phyloP scores from a whole-genome alignment of 2,329 filamentous ascomycete species.

The Epichloe sylvatica region DNA sequence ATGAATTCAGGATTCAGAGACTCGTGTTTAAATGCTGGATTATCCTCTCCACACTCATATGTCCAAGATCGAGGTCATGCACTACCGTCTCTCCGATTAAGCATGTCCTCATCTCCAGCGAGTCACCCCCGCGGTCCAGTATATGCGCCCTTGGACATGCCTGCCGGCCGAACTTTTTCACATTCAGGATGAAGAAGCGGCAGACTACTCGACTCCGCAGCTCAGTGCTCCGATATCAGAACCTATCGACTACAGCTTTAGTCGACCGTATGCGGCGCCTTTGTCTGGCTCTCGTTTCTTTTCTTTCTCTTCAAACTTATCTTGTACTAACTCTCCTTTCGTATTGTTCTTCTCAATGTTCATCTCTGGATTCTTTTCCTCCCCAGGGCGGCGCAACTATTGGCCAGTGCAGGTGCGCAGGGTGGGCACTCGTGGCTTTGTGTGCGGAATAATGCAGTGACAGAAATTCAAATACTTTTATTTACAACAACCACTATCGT shows the following conservation, averaged over 20 bases:
- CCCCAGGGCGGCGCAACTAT: too few relatives aligned
- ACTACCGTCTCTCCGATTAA: slow-evolving; percentile 21
- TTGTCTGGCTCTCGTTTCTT: too few relatives aligned
- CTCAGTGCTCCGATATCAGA: slow-evolving; percentile 41
- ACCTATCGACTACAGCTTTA: slow-evolving; percentile 41
- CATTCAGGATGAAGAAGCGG: slow-evolving; percentile 19
- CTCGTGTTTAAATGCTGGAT: slow-evolving; percentile 22
- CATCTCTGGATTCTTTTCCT: too few relatives aligned
- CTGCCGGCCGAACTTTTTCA: slow-evolving; percentile 12
- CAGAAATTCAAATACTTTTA: too few relatives aligned
- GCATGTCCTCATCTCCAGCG: slow-evolving; percentile 10
- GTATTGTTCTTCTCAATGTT: too few relatives aligned
- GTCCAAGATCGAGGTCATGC: slow-evolving; percentile 27
- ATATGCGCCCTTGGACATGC: slow-evolving; percentile 39
- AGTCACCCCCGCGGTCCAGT: slow-evolving; percentile 41
- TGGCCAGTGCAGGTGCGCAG: too few relatives aligned
- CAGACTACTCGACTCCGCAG: slow-evolving; percentile 40
- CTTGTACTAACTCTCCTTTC: too few relatives aligned
- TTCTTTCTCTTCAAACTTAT: too few relatives aligned
- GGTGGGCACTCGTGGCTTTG: too few relatives aligned
- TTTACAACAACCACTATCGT: too few relatives aligned
- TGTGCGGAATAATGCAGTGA: too few relatives aligned
- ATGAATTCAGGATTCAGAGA: slow-evolving; percentile 24
- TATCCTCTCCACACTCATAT: slow-evolving; percentile 19
- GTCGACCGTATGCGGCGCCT: slow-evolving; percentile 25